Evolutionary conservation across 768 basidiomycete species (phyloP).

Genomic region (Suillus occidentalis): DNA sequence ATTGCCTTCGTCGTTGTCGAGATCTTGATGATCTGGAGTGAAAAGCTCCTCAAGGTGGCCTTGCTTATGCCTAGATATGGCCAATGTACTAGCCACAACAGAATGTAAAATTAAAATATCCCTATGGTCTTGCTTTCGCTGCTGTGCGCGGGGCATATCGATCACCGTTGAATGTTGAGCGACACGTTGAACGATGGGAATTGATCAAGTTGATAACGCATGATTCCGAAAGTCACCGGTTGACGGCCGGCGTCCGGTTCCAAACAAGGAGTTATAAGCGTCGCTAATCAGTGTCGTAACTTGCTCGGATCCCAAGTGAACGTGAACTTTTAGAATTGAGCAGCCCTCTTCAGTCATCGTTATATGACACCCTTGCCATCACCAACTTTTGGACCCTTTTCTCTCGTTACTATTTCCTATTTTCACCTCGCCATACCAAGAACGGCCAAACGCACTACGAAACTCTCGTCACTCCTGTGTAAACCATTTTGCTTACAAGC

Average conservation of each 20-base stretch:
- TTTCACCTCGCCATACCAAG: no score
- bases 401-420: no score
- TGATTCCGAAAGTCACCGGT: not conserved
- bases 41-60: not conserved
- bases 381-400: no score
- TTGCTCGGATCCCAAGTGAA: not conserved
- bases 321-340: slow-evolving; percentile 7
- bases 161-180: not conserved
- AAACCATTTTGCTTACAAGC: no score
- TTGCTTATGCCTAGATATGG: not conserved
- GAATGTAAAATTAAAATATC: not conserved
- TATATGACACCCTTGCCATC: no score
- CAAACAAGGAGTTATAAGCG: not conserved
- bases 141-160: not conserved
- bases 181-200: not conserved
- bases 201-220: no score
- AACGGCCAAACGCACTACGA: no score
- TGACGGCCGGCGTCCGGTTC: not conserved
- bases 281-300: not conserved
- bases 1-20: not conserved
- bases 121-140: not conserved
- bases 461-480: no score
- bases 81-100: not conserved
- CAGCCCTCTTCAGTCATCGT: not conserved
- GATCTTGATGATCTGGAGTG: not conserved